Evolutionary conservation across 1,284 basidiomycete species (phyloP).

Genomic region (Singerocomus inundabilis): DNA sequence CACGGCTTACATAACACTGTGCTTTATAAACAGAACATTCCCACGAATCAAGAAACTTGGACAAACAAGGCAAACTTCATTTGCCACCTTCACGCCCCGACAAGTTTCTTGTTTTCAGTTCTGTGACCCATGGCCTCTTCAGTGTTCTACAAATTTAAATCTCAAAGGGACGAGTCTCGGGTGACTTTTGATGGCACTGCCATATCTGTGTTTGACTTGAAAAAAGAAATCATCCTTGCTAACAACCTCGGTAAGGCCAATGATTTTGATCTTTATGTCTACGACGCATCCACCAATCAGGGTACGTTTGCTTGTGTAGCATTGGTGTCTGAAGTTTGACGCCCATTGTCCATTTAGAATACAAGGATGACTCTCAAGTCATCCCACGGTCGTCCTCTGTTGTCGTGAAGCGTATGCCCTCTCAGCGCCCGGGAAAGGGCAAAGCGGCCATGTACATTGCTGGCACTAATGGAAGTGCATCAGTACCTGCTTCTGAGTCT

Average conservation of each 20-base stretch:
- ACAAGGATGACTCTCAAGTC: slow-evolving; percentile 87
- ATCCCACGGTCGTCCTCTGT: slow-evolving; percentile 95
- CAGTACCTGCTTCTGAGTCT: slow-evolving; percentile 47
- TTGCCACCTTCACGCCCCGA: slow-evolving; percentile 8
- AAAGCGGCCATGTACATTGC: slow-evolving; percentile 86
- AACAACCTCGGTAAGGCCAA: slow-evolving; percentile 95
- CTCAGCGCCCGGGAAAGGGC: slow-evolving; percentile 85
- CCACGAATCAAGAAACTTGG: too few relatives aligned
- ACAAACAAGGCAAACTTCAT: background rate
- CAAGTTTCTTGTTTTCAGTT: slow-evolving; percentile 10
- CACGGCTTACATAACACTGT: too few relatives aligned
- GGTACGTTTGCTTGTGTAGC: slow-evolving; percentile 49
- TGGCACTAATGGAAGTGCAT: slow-evolving; percentile 47
- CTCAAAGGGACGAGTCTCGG: slow-evolving; percentile 90
- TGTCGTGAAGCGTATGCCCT: slow-evolving; percentile 87
- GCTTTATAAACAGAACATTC: too few relatives aligned
- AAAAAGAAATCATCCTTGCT: slow-evolving; percentile 95
- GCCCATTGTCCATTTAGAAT: slow-evolving; percentile 54
- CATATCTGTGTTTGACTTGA: slow-evolving; percentile 98
- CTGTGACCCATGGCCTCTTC: slow-evolving; percentile 75
- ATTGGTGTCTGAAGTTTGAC: background rate
- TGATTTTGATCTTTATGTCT: slow-evolving; percentile 93
- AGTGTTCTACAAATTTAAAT: slow-evolving; percentile 98
- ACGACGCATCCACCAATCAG: slow-evolving; percentile 83
- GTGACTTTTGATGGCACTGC: slow-evolving; percentile 98